Evolutionary conservation across 73 alveolate species (phyloP).

Genomic region (Paramecium sonneborni): DNA sequence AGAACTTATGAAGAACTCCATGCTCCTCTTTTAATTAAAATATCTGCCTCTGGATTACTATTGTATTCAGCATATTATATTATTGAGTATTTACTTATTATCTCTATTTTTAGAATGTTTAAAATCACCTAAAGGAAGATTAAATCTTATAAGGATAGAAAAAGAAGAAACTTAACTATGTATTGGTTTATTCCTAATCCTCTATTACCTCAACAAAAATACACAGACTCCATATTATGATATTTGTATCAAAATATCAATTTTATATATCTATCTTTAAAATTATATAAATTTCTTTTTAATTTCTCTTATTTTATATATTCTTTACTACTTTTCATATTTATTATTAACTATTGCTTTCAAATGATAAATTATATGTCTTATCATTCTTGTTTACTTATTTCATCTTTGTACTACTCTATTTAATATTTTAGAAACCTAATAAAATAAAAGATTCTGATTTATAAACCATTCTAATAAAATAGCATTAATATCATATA

Average conservation of each 20-base stretch:
- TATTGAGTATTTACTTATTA: background rate
- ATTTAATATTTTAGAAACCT: too few relatives aligned
- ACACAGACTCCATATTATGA: conserved; percentile 8
- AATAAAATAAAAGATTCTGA: background rate
- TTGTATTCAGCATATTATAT: background rate
- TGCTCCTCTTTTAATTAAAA: background rate
- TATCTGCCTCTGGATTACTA: background rate
- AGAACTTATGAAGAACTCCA: background rate
- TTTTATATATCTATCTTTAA: too few relatives aligned
- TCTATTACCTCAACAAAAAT: background rate
- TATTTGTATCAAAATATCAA: background rate
- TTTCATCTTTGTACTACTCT: too few relatives aligned
- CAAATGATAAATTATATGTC: too few relatives aligned
- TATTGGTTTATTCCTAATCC: conserved; percentile 43
- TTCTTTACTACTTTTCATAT: too few relatives aligned
- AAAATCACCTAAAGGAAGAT: background rate
- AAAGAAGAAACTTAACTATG: background rate
- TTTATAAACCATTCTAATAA: background rate
- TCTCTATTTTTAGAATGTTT: background rate
- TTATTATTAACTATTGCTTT: too few relatives aligned
- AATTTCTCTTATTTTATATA: too few relatives aligned
- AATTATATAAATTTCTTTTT: too few relatives aligned
- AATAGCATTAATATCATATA: background rate
- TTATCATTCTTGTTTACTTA: too few relatives aligned
- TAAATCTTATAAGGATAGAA: background rate